Evolutionary conservation across 257 asterid species (phyloP).

Genomic region (Solanum chaucha): DNA sequence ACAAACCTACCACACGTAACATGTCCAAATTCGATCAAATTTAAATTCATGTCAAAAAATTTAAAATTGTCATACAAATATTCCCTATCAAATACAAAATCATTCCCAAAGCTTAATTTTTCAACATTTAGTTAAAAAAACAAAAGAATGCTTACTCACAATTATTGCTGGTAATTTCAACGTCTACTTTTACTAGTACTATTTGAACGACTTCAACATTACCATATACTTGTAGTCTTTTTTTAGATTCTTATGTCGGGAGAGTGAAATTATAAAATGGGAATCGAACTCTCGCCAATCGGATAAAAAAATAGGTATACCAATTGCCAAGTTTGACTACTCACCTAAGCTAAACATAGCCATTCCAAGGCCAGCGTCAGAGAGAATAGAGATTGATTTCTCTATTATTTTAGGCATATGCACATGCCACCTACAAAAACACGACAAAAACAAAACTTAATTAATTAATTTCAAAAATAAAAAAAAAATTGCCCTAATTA

Average conservation of each 20-base stretch:
- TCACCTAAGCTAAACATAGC: slow-evolving; percentile 23
- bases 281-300: neutral
- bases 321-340: neutral
- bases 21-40: neutral
- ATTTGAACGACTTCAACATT: neutral
- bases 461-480: neutral
- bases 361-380: slow-evolving; percentile 27
- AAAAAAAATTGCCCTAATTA: neutral
- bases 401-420: slow-evolving; percentile 15
- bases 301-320: too few relatives aligned
- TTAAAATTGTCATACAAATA: neutral
- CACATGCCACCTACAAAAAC: slow-evolving; percentile 16
- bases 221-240: neutral
- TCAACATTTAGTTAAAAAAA: neutral
- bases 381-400: slow-evolving; percentile 16
- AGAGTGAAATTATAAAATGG: neutral
- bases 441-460: neutral
- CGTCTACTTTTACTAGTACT: neutral
- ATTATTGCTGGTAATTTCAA: neutral
- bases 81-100: neutral
- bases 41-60: neutral
- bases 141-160: fast-evolving
- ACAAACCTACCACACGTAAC: neutral
- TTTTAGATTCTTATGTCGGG: neutral
- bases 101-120: fast-evolving